Evolutionary conservation across 768 basidiomycete species (phyloP), one percentile per base, ranked within the genome.

Genomic region (Fomitopsis serialis): DNA sequence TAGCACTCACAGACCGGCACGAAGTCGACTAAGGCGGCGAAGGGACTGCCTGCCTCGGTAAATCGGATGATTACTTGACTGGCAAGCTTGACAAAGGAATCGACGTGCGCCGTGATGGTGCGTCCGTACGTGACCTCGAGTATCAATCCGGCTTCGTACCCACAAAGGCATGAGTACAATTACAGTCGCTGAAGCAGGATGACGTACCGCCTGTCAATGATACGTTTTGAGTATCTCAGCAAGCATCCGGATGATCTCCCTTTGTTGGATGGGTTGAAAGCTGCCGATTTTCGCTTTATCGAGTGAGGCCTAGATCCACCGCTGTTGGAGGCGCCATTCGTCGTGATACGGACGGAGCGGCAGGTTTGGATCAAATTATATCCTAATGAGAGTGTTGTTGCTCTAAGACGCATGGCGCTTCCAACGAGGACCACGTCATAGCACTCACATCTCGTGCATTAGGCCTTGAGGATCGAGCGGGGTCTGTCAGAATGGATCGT

Each of bases 401-500:
- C n/a, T n/a, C n/a, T n/a, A n/a, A n/a, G n/a, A n/a, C n/a, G n/a
- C n/a, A n/a, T n/a, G n/a, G n/a, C n/a, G 29, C 29, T 32, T 5
- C 11, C 29, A 11, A 11, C 5, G 29, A 11, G 29, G 29, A 32
- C 11, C 29, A 32, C 11, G 5, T 5, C 29, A 32, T 32, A 32
- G 5, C 5, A 32, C 56, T 37, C 37, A 60, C 59, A 54, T 21
- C 21, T 57, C 53, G 29, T 54, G 46, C 44, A 58, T 54, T n/a
- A 61, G n/a, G n/a, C n/a, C n/a, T n/a, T n/a, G n/a, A n/a, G 59
- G 32, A 57, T 66, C 23, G 70, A 61, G 10, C 63, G 60, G 1
- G 74, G 74, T n/a, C 74, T 60, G 55, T 70, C 74, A 9, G 73
- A 73, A 50, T 75, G 75, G 50, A 63, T 56, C 11, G 55, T 58